phyloP scores from a whole-genome alignment of 1,284 basidiomycete species.

The Boletellus sp. region DNA sequence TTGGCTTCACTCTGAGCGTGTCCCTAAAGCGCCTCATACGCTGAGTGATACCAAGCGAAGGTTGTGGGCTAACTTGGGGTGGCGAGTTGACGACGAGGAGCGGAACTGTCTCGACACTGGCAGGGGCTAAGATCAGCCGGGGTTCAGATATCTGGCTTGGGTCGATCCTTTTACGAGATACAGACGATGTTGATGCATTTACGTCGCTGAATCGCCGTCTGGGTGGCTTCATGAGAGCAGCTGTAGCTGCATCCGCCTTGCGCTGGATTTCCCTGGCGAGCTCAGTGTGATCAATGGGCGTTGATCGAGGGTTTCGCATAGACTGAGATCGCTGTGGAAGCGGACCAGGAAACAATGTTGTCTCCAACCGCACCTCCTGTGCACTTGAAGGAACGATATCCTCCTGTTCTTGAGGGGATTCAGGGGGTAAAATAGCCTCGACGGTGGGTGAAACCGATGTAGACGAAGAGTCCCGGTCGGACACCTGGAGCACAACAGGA shows the following conservation, averaged over 20 bases:
- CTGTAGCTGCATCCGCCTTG: slow-evolving; percentile 65
- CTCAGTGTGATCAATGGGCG: slow-evolving; percentile 45
- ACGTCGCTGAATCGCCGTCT: slow-evolving; percentile 45
- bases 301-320: slow-evolving; percentile 37
- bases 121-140: slow-evolving; percentile 66
- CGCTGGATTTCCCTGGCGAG: slow-evolving; percentile 66
- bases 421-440: slow-evolving; percentile 27
- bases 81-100: slow-evolving; percentile 43
- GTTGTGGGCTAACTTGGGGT: slow-evolving; percentile 28
- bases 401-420: slow-evolving; percentile 22
- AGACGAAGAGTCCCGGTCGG: slow-evolving; percentile 19
- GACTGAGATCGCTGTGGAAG: slow-evolving; percentile 34
- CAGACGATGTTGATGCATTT: slow-evolving; percentile 35
- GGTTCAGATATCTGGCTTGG: slow-evolving; percentile 73
- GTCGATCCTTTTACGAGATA: slow-evolving; percentile 59
- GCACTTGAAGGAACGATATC: slow-evolving; percentile 7
- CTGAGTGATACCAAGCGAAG: slow-evolving; percentile 50
- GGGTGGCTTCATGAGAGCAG: slow-evolving; percentile 58
- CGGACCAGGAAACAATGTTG: slow-evolving; percentile 16
- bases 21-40: slow-evolving; percentile 71
- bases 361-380: slow-evolving; percentile 2
- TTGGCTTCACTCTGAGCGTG: slow-evolving; percentile 61
- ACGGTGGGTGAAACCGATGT: slow-evolving; percentile 28
- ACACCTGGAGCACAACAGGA: slow-evolving; percentile 20
- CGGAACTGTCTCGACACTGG: slow-evolving; percentile 72